phyloP scores from a whole-genome alignment of 2,329 filamentous ascomycete genomes.

The Bertia moriformis region DNA sequence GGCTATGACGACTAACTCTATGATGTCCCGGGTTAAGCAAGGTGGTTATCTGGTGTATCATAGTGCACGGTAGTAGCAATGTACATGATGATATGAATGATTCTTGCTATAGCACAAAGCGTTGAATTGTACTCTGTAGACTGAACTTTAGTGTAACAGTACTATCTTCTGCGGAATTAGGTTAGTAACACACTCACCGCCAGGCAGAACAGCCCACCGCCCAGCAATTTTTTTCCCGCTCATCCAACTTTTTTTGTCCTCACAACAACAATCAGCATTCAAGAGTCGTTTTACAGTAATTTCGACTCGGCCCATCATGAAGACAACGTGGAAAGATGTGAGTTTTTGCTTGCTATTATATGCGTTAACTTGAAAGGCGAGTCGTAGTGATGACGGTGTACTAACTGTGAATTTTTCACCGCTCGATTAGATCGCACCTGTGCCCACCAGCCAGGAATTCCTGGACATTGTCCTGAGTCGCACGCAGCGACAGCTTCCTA shows the following conservation, averaged over 20 bases:
- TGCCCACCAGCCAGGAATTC: constrained; percentile 88
- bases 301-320: constrained; percentile 28
- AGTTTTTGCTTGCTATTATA: not conserved
- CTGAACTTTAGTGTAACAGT: no score
- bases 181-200: no score
- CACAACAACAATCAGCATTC: not conserved
- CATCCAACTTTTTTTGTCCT: not conserved
- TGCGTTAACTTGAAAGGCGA: no score
- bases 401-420: constrained; percentile 1
- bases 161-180: no score
- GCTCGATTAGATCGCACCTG: constrained; percentile 50
- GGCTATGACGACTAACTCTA: no score
- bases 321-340: constrained; percentile 51
- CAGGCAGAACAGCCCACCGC: not conserved
- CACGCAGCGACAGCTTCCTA: constrained; percentile 83
- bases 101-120: no score
- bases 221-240: constrained; percentile 1
- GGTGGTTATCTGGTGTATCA: no score
- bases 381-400: no score
- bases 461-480: constrained; percentile 91
- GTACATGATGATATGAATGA: not conserved
- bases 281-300: not conserved
- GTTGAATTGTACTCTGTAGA: no score
- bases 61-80: constrained; percentile 1
- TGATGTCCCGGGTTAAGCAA: no score